These are phyloP conservation scores for Albugo laibachii DNA, from an alignment of 352 stramenopile genomes.

Conservation along the genomic window DNA sequence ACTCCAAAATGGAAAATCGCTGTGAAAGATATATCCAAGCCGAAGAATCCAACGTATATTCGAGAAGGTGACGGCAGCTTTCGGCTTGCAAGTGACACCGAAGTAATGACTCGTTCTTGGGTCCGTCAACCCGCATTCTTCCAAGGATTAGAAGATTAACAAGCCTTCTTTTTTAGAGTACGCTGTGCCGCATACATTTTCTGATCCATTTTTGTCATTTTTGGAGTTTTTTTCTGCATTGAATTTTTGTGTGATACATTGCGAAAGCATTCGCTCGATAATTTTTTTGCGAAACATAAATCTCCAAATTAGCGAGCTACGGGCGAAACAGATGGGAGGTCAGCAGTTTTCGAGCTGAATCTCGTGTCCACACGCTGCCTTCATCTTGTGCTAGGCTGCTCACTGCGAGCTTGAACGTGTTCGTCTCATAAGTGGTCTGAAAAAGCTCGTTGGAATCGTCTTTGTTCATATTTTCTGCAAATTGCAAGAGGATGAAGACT, in stretches of 20 bases:
- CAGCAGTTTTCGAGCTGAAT: too few species aligned
- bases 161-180: too few species aligned
- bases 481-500: slow-evolving; percentile 45
- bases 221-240: too few species aligned
- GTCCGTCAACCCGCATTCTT: slow-evolving; percentile 59
- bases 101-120: slow-evolving; percentile 64
- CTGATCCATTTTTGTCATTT: too few species aligned
- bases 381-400: too few species aligned
- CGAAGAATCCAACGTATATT: slow-evolving; percentile 53
- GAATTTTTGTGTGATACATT: too few species aligned
- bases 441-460: slow-evolving; percentile 18
- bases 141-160: slow-evolving; percentile 11
- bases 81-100: slow-evolving; percentile 48
- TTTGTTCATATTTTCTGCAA: slow-evolving; percentile 16
- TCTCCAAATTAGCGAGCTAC: too few species aligned
- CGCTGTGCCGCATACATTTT: too few species aligned
- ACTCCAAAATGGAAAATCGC: slow-evolving; percentile 53
- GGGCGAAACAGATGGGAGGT: too few species aligned
- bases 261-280: too few species aligned
- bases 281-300: too few species aligned
- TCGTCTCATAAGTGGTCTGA: slow-evolving; percentile 32
- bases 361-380: too few species aligned
- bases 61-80: slow-evolving; percentile 29
- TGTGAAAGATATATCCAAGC: slow-evolving; percentile 67
- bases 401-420: slow-evolving; percentile 17